Percentiles rank a stretch among this genome's conserved stretches.
Conservation (phyloP, 768 basidiomycete species). For the Hemileccinum rubropunctum region DNA sequence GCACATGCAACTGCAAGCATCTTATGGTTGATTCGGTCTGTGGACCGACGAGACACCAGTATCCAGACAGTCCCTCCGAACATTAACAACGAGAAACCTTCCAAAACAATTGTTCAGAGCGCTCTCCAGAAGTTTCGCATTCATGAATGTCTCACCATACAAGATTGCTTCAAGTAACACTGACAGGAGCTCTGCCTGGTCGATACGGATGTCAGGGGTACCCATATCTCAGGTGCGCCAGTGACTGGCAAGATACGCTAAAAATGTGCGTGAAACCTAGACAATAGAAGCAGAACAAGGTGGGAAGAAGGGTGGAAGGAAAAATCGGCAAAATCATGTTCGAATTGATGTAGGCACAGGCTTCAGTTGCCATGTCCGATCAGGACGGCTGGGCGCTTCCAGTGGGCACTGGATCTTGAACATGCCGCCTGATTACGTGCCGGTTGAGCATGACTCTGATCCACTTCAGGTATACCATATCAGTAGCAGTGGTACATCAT, state of each 20-base stretch:
- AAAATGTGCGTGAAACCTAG: too few relatives aligned
- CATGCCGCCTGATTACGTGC: too few relatives aligned
- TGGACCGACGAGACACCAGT: constrained; percentile 6
- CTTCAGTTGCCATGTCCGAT: too few relatives aligned
- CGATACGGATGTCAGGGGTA: background rate
- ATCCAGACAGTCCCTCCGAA: constrained; percentile 26
- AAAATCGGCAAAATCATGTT: background rate
- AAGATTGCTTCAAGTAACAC: constrained; percentile 1
- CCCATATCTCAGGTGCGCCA: background rate
- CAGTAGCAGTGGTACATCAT: too few relatives aligned
- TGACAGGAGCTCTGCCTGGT: constrained; percentile 3
- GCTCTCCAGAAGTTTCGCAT: too few relatives aligned
- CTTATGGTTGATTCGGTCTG: constrained; percentile 7
- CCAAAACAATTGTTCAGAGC: background rate
- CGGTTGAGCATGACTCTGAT: too few relatives aligned
- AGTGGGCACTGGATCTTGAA: too few relatives aligned
- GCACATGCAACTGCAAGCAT: constrained; percentile 18
- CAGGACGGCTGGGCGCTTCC: too few relatives aligned
- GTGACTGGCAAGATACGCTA: background rate
- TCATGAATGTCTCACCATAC: background rate
- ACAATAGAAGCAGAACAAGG: too few relatives aligned
- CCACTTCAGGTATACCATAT: too few relatives aligned
- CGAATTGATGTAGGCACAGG: too few relatives aligned
- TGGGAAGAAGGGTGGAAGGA: background rate
- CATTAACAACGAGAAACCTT: constrained; percentile 32